phyloP scores from a whole-genome alignment of 2,329 filamentous ascomycete species.

The Eurotiales sp. region DNA sequence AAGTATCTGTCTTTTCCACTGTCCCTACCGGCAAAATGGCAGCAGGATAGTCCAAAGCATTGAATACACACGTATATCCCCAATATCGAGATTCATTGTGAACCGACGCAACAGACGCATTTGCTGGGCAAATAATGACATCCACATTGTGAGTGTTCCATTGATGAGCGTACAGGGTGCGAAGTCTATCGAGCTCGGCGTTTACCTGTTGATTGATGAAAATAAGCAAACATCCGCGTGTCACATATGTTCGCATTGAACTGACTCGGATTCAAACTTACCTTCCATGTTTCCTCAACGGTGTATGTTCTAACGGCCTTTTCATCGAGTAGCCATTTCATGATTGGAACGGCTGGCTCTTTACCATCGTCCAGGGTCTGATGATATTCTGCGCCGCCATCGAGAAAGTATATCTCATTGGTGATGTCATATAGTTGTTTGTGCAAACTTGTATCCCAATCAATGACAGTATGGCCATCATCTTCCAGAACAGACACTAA shows the following conservation, averaged over 20 bases:
- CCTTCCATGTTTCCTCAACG: slow-evolving; percentile 6
- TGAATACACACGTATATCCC: slow-evolving; percentile 40
- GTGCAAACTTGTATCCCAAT: slow-evolving; percentile 8
- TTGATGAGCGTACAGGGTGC: slow-evolving; percentile 5
- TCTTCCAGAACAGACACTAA: slow-evolving; percentile 30
- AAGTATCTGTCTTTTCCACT: slow-evolving; percentile 35
- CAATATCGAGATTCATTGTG: slow-evolving; percentile 56
- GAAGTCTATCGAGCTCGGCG: neutral
- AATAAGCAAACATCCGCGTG: no score
- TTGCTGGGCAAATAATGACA: slow-evolving; percentile 42
- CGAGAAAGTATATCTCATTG: slow-evolving; percentile 10
- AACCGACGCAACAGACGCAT: slow-evolving; percentile 52
- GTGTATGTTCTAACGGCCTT: neutral
- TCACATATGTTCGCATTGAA: neutral
- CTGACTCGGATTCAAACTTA: neutral
- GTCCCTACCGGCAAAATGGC: slow-evolving; percentile 35
- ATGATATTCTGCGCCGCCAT: slow-evolving; percentile 6
- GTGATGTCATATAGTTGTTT: neutral
- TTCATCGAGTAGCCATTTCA: slow-evolving; percentile 9
- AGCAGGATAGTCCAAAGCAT: slow-evolving; percentile 29
- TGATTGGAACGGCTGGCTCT: slow-evolving; percentile 8
- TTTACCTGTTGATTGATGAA: neutral
- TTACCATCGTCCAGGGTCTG: neutral
- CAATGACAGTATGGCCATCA: slow-evolving; percentile 7
- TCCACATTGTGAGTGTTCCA: slow-evolving; percentile 11